These are phyloP conservation scores for Pelargonium cotyledonis DNA, from an alignment of 441 rosid species.

Conservation along the genomic window DNA sequence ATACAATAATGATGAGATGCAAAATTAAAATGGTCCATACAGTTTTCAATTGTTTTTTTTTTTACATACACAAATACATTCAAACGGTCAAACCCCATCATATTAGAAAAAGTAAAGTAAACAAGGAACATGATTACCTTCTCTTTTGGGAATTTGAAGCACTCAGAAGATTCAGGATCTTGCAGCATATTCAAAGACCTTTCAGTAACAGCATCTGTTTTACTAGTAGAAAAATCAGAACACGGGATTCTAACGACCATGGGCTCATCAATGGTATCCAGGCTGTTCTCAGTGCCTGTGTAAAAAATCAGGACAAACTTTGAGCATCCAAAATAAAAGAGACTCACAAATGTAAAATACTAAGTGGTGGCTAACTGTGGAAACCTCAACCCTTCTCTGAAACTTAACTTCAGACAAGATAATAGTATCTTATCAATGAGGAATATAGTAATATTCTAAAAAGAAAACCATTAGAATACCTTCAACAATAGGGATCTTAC, in stretches of 20 bases:
- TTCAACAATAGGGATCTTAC: too few relatives aligned
- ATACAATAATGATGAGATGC: too few relatives aligned
- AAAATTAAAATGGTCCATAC: not conserved
- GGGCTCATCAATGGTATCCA: slow-evolving; percentile 24
- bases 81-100: not conserved
- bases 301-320: slow-evolving; percentile 8
- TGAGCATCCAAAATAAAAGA: slow-evolving; percentile 11
- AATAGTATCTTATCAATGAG: not conserved
- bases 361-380: not conserved
- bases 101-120: not conserved
- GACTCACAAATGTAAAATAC: not conserved
- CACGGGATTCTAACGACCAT: slow-evolving; percentile 14
- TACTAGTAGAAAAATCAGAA: slow-evolving; percentile 17
- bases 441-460: not conserved
- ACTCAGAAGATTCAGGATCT: slow-evolving; percentile 30
- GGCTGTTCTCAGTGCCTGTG: slow-evolving; percentile 36
- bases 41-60: not conserved
- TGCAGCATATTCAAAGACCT: slow-evolving; percentile 22
- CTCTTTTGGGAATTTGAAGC: slow-evolving; percentile 28
- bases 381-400: not conserved
- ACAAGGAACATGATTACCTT: slow-evolving; percentile 39
- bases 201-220: slow-evolving; percentile 18
- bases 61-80: not conserved
- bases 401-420: not conserved
- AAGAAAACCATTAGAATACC: not conserved